Base-by-base conservation (phyloP, 495 filamentous ascomycete genomes). In the Aspergillus indologenus region DNA sequence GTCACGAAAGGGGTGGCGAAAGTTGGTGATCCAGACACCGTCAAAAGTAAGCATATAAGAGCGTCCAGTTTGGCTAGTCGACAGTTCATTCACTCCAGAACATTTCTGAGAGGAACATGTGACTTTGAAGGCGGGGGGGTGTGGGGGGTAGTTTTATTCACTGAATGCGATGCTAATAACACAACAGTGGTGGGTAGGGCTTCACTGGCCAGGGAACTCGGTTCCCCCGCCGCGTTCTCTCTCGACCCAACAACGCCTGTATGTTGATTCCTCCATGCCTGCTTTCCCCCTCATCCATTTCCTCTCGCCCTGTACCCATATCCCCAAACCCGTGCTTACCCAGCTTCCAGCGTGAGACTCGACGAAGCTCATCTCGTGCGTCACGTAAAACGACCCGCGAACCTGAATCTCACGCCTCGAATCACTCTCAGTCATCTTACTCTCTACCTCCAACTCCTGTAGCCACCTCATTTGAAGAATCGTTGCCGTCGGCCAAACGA, bases 401-500 rank as follows among this genome's bases (percentile, higher is more conserved):
- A 18, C 59, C 65, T 21, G 64, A 67, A 51, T 21, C 58, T 19
- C 58, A 53, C 52, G 40, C 58, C 14, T 56, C 52, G 11, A 59
- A 59, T 17, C 54, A 57, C 19, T 62, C 67, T 43, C 62, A 62
- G 26, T 60, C 62, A 2, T 63, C 67, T 24, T 64, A 62, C 40
- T 70, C 67, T 57, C 53, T 70, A 3, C 63, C 68, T 18, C 55
- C 65, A 21, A 66, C 68, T 8, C 65, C 68, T 19, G 53, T 67
- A 17, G 58, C 59, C 18, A 56, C 68, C 1, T 58, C 65, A 5
- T 70, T 70, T 53, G 68, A 70, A 43, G 65, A 70, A 9, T 40
- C 63, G 29, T 20, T 66, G n/a, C 61, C 62, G n/a, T 63, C 62
- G 19, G 53, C 65, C 34, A 70, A 72, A 45, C 70, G 70, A 21